phyloP scores from a whole-genome alignment of 306 rosid species.

The Vigna mungo region DNA sequence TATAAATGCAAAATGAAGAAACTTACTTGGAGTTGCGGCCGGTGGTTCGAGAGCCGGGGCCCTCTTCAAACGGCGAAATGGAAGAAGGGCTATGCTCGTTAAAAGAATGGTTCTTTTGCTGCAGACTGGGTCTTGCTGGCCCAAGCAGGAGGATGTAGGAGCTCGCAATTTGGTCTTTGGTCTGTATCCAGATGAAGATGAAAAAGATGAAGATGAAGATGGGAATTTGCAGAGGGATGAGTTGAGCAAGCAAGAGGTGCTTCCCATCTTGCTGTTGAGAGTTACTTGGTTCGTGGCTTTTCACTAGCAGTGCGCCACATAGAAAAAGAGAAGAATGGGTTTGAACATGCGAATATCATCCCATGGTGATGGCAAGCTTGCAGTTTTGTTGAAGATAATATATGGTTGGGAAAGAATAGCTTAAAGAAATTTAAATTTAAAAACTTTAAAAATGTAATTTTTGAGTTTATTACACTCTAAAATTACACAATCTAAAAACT shows the following conservation, averaged over 20 bases:
- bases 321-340: too few relatives aligned
- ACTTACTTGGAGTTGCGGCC: conserved; percentile 47
- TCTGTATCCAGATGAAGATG: conserved; percentile 43
- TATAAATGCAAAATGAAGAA: not conserved
- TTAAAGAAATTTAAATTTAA: too few relatives aligned
- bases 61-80: conserved; percentile 57
- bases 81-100: conserved; percentile 73
- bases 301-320: conserved; percentile 4
- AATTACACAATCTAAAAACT: too few relatives aligned
- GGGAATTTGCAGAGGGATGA: conserved; percentile 54
- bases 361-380: not conserved
- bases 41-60: conserved; percentile 65
- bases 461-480: too few relatives aligned
- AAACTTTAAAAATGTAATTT: too few relatives aligned
- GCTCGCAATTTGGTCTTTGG: conserved; percentile 44
- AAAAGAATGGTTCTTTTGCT: conserved; percentile 68
- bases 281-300: not conserved
- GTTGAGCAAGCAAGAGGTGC: conserved; percentile 56
- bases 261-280: conserved; percentile 2
- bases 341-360: not conserved
- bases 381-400: not conserved
- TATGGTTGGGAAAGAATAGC: not conserved
- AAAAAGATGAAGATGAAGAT: conserved; percentile 41
- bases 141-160: conserved; percentile 36
- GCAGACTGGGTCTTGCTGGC: conserved; percentile 44